These are phyloP conservation scores for Kodamaea anthophila DNA, from an alignment of 1,139 yeast species.

Conservation along the genomic window DNA sequence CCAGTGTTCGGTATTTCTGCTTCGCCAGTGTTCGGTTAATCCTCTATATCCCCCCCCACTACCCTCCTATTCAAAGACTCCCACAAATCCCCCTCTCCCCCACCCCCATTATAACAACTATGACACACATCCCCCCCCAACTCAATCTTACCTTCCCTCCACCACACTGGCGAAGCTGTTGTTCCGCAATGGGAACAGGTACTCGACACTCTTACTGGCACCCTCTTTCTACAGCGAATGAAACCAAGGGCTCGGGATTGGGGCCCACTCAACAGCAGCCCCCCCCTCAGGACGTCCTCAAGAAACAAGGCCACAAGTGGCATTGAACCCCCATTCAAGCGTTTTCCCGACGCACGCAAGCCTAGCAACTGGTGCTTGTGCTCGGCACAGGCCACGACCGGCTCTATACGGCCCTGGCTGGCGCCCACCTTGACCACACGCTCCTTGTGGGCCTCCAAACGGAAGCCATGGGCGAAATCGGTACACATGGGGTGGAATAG, in stretches of 20 bases:
- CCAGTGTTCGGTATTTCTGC: too few species aligned
- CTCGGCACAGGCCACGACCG: constrained; percentile 32
- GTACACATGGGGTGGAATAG: constrained; percentile 63
- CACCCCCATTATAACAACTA: too few species aligned
- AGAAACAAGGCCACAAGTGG: constrained; percentile 39
- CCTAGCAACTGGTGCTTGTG: constrained; percentile 10
- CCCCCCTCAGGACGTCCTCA: constrained; percentile 40
- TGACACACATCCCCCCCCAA: too few species aligned
- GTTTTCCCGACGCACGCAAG: constrained; percentile 31
- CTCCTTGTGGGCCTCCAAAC: constrained; percentile 20
- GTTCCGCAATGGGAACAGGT: too few species aligned
- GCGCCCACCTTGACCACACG: constrained; percentile 23
- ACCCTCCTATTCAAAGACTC: too few species aligned
- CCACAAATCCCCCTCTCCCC: too few species aligned
- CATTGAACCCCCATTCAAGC: constrained; percentile 18
- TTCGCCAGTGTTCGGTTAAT: too few species aligned
- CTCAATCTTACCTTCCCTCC: too few species aligned
- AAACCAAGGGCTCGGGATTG: constrained; percentile 30
- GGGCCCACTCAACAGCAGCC: constrained; percentile 25
- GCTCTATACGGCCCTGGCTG: constrained; percentile 35
- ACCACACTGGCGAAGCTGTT: too few species aligned
- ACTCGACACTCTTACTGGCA: too few species aligned
- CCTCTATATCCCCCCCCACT: too few species aligned
- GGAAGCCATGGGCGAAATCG: constrained; percentile 42
- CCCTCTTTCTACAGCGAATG: too few species aligned